Conservation (phyloP, 1,284 basidiomycete species). For the Athelia sp. region DNA sequence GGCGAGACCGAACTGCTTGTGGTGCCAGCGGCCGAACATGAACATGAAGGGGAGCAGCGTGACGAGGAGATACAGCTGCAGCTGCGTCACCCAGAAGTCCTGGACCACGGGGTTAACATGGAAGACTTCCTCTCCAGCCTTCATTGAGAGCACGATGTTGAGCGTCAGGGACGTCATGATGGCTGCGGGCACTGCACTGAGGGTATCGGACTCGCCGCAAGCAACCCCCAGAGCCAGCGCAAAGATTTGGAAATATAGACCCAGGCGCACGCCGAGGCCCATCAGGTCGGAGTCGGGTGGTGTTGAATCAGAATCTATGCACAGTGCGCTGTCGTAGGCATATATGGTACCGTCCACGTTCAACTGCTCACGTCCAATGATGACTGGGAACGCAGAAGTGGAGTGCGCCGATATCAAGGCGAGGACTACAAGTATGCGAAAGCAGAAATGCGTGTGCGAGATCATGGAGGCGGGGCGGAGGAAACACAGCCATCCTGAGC, state of each 20-base stretch:
- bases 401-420: no score
- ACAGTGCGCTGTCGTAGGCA: no score
- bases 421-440: no score
- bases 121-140: not conserved
- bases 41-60: not conserved
- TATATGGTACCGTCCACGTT: no score
- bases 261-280: slow-evolving; percentile 1
- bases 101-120: not conserved
- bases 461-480: no score
- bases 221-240: not conserved
- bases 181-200: not conserved
- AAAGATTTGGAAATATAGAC: not conserved
- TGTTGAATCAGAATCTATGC: no score
- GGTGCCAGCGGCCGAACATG: slow-evolving; percentile 1
- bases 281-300: slow-evolving; percentile 1
- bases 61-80: not conserved
- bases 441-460: no score
- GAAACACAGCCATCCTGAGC: no score
- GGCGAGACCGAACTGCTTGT: not conserved
- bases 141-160: slow-evolving; percentile 2
- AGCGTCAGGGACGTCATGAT: slow-evolving; percentile 2
- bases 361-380: no score
- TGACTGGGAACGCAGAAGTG: no score
- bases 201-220: not conserved
- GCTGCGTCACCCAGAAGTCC: slow-evolving; percentile 1